Evolutionary conservation across 1,284 basidiomycete genomes (phyloP), one percentile per base, ranked within the genome.

Genomic region (Porodaedalea pini): DNA sequence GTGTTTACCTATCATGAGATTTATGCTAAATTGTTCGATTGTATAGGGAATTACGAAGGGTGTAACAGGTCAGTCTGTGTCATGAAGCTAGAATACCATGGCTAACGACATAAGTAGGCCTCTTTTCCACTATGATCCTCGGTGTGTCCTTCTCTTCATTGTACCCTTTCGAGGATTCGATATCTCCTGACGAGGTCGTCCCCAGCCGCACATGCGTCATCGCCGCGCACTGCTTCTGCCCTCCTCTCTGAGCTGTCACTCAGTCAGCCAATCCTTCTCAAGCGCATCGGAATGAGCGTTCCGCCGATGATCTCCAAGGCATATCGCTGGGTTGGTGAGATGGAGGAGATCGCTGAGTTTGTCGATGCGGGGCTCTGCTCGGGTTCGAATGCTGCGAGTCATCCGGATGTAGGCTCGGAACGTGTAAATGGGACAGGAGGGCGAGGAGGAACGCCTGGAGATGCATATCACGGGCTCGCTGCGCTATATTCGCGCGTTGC

Each of bases 41-140:
- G n/a, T n/a, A n/a, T n/a, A n/a, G n/a, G n/a, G n/a, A n/a, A n/a
- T n/a, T n/a, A n/a, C n/a, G n/a, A n/a, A n/a, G n/a, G n/a, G n/a
- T n/a, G n/a, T n/a, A n/a, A n/a, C n/a, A n/a, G n/a, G n/a, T n/a
- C n/a, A n/a, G n/a, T n/a, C n/a, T n/a, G n/a, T n/a, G n/a, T n/a
- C n/a, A n/a, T n/a, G n/a, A n/a, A n/a, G n/a, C n/a, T n/a, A n/a
- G n/a, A n/a, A n/a, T n/a, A n/a, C n/a, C n/a, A n/a, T n/a, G n/a
- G n/a, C n/a, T n/a, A n/a, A n/a, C n/a, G n/a, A n/a, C n/a, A n/a
- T n/a, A 21, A 7, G 17, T 21, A 3, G 82, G 79, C 0, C 63
- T 83, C n/a, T 75, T 75, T 50, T 73, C 78, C 13, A 78, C 81
- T 0, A 83, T 82, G 79, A 75, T 85, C 39, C 69, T 84, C 17